Conservation (phyloP, 2,329 filamentous ascomycete species). For the Madurella fahalii region DNA sequence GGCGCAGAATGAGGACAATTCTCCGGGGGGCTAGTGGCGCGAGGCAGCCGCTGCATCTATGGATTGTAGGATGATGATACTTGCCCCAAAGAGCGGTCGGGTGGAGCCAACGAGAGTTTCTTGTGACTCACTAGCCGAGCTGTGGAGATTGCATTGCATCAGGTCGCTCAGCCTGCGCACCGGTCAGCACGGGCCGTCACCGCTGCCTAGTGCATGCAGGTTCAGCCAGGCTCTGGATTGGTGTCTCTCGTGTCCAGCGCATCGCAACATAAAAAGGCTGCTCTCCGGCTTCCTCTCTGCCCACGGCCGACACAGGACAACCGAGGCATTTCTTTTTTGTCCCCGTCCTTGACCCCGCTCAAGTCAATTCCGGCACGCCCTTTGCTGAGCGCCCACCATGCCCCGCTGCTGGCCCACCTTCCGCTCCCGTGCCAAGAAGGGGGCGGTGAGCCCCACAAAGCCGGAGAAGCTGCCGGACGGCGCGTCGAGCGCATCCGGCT, state of each 20-base stretch:
- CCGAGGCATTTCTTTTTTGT: neutral
- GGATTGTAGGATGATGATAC: neutral
- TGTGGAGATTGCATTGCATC: conserved; percentile 16
- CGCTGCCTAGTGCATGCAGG: neutral
- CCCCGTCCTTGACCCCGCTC: neutral
- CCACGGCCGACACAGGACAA: neutral
- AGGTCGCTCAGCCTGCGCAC: neutral
- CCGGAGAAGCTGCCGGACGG: conserved; percentile 14
- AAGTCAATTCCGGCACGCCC: neutral
- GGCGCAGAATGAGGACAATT: neutral
- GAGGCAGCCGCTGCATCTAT: conserved; percentile 17
- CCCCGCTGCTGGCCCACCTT: conserved; percentile 22
- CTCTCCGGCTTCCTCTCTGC: neutral
- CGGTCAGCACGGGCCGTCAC: neutral
- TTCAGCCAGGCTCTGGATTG: neutral
- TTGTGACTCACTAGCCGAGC: conserved; percentile 20
- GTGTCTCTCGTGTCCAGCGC: neutral
- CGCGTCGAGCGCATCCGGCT: conserved; percentile 14
- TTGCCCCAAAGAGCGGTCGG: neutral
- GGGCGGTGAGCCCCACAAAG: conserved; percentile 11
- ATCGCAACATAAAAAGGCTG: neutral
- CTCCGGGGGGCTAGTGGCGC: neutral
- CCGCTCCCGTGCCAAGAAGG: conserved; percentile 20
- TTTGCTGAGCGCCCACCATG: conserved; percentile 10
- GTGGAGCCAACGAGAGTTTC: conserved; percentile 7